Evolutionary conservation across 2,329 filamentous ascomycete genomes (phyloP), one percentile per base, ranked within the genome.

Genomic region (Hymenoscyphus scutula): DNA sequence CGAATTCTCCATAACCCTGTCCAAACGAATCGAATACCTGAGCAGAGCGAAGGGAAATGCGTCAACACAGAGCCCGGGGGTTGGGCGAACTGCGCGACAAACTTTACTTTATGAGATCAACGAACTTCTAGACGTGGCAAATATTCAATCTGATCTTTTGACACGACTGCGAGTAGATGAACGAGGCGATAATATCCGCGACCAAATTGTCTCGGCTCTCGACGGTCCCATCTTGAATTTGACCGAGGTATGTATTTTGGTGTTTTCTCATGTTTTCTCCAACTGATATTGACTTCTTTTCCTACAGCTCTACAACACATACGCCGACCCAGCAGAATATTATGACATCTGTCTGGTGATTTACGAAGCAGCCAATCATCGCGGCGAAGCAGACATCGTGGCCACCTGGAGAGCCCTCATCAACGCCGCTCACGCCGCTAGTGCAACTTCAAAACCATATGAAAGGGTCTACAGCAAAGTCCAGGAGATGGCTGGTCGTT

Each of bases 301-400:
- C n/a, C n/a, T n/a, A n/a, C 2, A 96, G 87, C 86, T 99, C n/a
- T 99, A 92, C 79, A 96, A 98, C 74, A 81, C 87, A 66, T 99
- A 92, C 71, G 92, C 93, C 61, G 93, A 97, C 73, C 89, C 91
- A 72, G 95, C 92, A 1, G 89, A 87, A 57, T 99, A 99, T 81
- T 94, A 92, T 77, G 95, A 98, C 74, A 84, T 99, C 58, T 97
- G 91, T 74, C 84, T 99, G 8, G 82, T 94, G 64, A 97, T 99
- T 72, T 98, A 93, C 79, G 89, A 96, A 75, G 86, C 89, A 1
- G 94, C 94, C 54, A 92, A 98, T 76, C 91, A 96, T 79, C 89
- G 94, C 70, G 96, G 94, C 71, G 83, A 91, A 1, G 87, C 90
- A 51, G 90, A 95, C 66, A 95, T 99, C 70, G 83, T 84, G 60